A percentile compares a stretch with the other conserved stretches of the same genome.
Evolutionary conservation across 1,284 basidiomycete genomes (phyloP).

Genomic region (Mycena citricolor): DNA sequence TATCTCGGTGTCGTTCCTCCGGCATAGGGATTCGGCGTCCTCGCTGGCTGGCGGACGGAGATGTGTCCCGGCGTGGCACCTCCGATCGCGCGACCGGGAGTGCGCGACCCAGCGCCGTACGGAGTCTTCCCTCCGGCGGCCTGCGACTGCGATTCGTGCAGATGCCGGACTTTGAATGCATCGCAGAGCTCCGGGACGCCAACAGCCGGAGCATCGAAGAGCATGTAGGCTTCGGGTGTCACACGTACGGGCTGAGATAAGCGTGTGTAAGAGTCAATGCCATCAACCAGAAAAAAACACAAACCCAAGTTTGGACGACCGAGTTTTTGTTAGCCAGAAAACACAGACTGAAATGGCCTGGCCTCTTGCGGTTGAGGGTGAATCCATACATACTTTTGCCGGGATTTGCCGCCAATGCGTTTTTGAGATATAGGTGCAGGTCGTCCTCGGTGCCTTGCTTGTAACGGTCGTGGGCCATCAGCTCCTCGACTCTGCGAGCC

Average conservation of each 20-base stretch:
- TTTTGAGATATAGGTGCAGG: slow-evolving; percentile 86
- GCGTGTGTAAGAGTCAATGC: slow-evolving; percentile 14
- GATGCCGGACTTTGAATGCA: slow-evolving; percentile 90
- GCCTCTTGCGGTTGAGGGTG: slow-evolving; percentile 84
- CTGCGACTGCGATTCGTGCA: slow-evolving; percentile 66
- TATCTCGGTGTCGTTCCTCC: slow-evolving; percentile 27
- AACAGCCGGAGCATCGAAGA: slow-evolving; percentile 85
- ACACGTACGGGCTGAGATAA: slow-evolving; percentile 77
- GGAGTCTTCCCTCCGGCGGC: slow-evolving; percentile 78
- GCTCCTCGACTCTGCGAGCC: slow-evolving; percentile 90
- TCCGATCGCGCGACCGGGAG: slow-evolving; percentile 74
- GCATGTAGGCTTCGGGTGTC: slow-evolving; percentile 85
- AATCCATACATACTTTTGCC: slow-evolving; percentile 96
- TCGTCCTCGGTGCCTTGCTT: slow-evolving; percentile 87
- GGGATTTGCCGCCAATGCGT: slow-evolving; percentile 91
- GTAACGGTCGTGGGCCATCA: slow-evolving; percentile 97
- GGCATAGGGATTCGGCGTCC: slow-evolving; percentile 73
- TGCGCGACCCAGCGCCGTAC: slow-evolving; percentile 71
- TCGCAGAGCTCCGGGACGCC: slow-evolving; percentile 92
- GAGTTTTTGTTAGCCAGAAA: slow-evolving; percentile 93
- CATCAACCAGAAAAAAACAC: slow-evolving; percentile 21
- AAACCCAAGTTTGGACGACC: slow-evolving; percentile 89
- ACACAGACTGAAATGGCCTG: slow-evolving; percentile 92
- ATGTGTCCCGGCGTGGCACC: slow-evolving; percentile 73
- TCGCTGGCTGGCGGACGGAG: slow-evolving; percentile 67